Conservation (phyloP, 331 rosid genomes). For the Telfairia occidentalis region DNA sequence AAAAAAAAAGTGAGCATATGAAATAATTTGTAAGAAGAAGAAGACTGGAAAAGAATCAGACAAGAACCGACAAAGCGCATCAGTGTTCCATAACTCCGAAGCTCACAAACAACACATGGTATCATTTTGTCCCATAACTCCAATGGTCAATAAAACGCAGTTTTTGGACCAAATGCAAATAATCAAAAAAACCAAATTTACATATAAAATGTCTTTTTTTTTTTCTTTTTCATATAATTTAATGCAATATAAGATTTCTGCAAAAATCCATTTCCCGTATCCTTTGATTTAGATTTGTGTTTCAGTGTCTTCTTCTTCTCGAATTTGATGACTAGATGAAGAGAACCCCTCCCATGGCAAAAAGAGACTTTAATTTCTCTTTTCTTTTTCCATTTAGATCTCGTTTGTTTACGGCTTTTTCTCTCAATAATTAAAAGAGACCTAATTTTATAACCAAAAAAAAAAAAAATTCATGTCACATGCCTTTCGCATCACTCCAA, state of each 20-base stretch:
- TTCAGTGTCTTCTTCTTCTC: neutral
- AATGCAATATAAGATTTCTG: neutral
- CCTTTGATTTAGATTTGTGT: neutral
- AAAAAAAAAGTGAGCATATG: neutral
- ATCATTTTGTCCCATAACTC: neutral
- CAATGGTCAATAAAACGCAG: neutral
- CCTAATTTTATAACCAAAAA: neutral
- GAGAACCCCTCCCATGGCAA: neutral
- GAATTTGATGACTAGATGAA: neutral
- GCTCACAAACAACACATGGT: neutral
- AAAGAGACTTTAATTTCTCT: neutral
- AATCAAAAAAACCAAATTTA: neutral
- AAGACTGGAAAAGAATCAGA: neutral
- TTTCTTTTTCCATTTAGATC: neutral
- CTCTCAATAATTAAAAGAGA: neutral
- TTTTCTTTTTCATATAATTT: neutral
- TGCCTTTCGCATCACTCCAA: neutral
- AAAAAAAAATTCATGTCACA: neutral
- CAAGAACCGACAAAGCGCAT: conserved; percentile 5
- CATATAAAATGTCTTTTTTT: too few relatives aligned
- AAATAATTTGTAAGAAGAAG: neutral
- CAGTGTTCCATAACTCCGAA: neutral
- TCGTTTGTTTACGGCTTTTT: neutral
- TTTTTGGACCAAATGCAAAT: conserved; percentile 3
- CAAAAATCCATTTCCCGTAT: conserved; percentile 5